These are phyloP conservation scores for Blastobotrys peoriensis DNA, from an alignment of 805 yeast species.

Conservation along the genomic window DNA sequence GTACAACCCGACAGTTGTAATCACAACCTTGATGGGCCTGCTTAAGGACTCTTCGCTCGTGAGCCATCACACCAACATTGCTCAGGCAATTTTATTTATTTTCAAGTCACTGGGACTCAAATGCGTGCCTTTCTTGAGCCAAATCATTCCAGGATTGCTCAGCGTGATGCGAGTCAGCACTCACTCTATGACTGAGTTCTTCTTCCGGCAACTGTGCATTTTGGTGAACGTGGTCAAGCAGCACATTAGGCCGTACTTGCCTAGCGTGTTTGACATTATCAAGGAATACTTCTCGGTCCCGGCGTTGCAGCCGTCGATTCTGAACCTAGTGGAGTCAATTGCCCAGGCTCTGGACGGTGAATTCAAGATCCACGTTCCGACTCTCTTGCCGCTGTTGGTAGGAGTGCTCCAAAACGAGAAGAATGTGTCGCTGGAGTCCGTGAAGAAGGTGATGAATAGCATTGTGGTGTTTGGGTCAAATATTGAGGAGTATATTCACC, in stretches of 20 bases:
- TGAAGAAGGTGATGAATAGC: slow-evolving; percentile 71
- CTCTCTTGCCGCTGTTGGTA: slow-evolving; percentile 67
- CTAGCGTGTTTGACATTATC: slow-evolving; percentile 67
- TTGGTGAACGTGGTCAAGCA: slow-evolving; percentile 78
- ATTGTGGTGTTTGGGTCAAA: slow-evolving; percentile 82
- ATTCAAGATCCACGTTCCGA: slow-evolving; percentile 76
- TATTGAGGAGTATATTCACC: slow-evolving; percentile 81
- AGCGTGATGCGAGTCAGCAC: slow-evolving; percentile 72
- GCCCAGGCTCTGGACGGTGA: slow-evolving; percentile 88
- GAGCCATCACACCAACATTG: slow-evolving; percentile 82
- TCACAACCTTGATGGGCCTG: slow-evolving; percentile 75
- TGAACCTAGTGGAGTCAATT: slow-evolving; percentile 74
- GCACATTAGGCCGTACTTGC: slow-evolving; percentile 78
- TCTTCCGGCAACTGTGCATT: slow-evolving; percentile 81
- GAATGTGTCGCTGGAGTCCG: slow-evolving; percentile 49
- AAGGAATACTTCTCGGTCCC: slow-evolving; percentile 63
- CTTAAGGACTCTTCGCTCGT: slow-evolving; percentile 79
- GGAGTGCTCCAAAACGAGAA: slow-evolving; percentile 65
- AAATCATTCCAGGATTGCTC: slow-evolving; percentile 82
- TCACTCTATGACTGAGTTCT: slow-evolving; percentile 72
- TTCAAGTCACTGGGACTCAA: slow-evolving; percentile 83
- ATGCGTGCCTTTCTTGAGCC: slow-evolving; percentile 83
- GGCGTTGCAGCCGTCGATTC: slow-evolving; percentile 68
- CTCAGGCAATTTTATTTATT: slow-evolving; percentile 89
- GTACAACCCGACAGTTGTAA: slow-evolving; percentile 92